Percentiles rank a stretch among this genome's conserved stretches.
Conservation (phyloP, 495 filamentous ascomycete genomes). For the Aspergillus affinis region DNA sequence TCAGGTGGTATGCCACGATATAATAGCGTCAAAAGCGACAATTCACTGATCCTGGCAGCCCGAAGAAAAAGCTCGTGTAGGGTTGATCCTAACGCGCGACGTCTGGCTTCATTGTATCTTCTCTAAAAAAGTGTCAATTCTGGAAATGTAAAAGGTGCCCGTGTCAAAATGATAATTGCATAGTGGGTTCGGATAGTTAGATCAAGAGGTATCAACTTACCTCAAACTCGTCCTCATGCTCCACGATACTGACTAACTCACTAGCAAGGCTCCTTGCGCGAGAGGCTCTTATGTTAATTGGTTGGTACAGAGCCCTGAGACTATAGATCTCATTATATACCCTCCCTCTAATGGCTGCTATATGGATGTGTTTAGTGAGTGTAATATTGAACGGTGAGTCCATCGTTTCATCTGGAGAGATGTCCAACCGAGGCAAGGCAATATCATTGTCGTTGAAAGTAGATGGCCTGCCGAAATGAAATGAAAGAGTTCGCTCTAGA, state of each 20-base stretch:
- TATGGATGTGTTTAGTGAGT: not conserved
- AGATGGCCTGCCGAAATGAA: not conserved
- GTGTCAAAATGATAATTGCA: too few species aligned
- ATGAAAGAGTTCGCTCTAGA: not conserved
- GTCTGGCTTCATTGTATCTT: not conserved
- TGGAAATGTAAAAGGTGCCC: too few species aligned
- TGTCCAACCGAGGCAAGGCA: not conserved
- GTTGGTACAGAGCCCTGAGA: not conserved
- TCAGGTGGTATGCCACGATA: not conserved
- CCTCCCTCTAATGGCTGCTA: not conserved
- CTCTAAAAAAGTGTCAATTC: not conserved
- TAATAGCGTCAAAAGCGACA: not conserved
- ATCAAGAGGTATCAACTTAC: not conserved
- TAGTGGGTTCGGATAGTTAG: too few species aligned
- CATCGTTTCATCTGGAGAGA: not conserved
- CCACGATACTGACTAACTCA: not conserved
- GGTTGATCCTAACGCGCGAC: too few species aligned
- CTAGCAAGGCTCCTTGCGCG: not conserved
- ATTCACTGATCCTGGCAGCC: too few species aligned
- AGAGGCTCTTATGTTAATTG: not conserved
- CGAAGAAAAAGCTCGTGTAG: too few species aligned
- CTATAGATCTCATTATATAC: not conserved
- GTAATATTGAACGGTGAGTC: not conserved
- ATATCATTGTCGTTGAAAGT: not conserved
- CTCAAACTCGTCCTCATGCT: not conserved